Conservation (phyloP, 73 alveolate species). For the Effrenium voratum region DNA sequence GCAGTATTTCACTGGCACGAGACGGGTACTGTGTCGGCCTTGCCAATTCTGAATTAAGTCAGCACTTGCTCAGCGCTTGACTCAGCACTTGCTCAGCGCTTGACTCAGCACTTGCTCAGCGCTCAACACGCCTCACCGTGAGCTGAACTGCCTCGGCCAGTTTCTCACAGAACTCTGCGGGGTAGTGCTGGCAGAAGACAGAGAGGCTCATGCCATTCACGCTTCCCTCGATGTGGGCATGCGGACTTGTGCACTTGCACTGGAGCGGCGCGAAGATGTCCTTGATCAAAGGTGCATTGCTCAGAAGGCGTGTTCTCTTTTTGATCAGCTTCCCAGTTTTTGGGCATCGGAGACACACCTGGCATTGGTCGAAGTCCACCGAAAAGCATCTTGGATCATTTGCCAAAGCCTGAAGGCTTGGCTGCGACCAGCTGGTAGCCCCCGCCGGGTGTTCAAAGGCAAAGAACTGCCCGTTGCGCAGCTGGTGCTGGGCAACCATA, state of each 20-base stretch:
- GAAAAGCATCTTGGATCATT: neutral
- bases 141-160: neutral
- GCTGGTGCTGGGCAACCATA: neutral
- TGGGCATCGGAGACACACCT: neutral
- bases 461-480: neutral
- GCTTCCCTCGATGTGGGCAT: neutral
- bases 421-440: neutral
- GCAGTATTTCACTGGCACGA: too few relatives aligned
- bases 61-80: too few relatives aligned
- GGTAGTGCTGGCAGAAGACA: neutral
- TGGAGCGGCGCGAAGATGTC: neutral
- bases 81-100: too few relatives aligned
- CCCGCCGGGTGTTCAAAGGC: neutral
- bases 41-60: too few relatives aligned
- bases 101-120: too few relatives aligned
- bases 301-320: neutral
- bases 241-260: neutral
- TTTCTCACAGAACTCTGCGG: neutral
- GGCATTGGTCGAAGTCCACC: neutral
- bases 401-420: neutral
- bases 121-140: neutral
- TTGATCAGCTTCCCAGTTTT: neutral
- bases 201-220: neutral
- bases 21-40: too few relatives aligned
- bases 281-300: neutral